These are phyloP conservation scores for Chlorokybus atmophyticus DNA, from an alignment of 139 green algal species.

Conservation along the genomic window DNA sequence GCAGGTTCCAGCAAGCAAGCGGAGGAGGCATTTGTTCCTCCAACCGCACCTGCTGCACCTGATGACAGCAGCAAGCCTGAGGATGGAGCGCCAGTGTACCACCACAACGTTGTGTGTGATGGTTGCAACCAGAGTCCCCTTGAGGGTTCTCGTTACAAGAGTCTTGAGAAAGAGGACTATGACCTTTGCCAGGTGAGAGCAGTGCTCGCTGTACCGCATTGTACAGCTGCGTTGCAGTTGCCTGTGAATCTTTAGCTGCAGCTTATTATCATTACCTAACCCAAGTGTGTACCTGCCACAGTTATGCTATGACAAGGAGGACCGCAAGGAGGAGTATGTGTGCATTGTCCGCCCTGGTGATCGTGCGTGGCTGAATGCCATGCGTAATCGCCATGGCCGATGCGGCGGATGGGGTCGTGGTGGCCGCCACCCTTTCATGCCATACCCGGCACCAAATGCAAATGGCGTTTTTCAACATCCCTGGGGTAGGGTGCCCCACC, in stretches of 20 bases:
- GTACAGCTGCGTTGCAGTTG: too few relatives aligned
- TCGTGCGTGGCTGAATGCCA: background rate
- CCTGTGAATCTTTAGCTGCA: too few relatives aligned
- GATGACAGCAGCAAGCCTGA: too few relatives aligned
- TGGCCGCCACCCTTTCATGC: background rate
- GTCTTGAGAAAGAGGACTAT: background rate
- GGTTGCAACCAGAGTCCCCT: background rate
- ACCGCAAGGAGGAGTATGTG: too few relatives aligned
- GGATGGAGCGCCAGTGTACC: too few relatives aligned
- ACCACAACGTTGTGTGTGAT: background rate
- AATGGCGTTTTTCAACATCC: background rate
- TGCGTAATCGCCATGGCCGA: background rate
- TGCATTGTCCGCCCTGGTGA: background rate
- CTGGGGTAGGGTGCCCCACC: background rate
- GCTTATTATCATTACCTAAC: too few relatives aligned
- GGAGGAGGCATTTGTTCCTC: too few relatives aligned
- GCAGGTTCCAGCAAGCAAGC: too few relatives aligned
- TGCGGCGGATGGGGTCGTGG: background rate
- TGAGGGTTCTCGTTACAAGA: background rate
- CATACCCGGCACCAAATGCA: background rate
- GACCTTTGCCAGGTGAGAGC: conserved; percentile 5
- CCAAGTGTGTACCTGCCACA: too few relatives aligned
- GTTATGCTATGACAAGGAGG: too few relatives aligned
- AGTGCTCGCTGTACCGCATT: too few relatives aligned
- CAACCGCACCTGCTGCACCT: too few relatives aligned